Conservation (phyloP, 2,329 filamentous ascomycete genomes). For the Colletotrichum echinochloae region DNA sequence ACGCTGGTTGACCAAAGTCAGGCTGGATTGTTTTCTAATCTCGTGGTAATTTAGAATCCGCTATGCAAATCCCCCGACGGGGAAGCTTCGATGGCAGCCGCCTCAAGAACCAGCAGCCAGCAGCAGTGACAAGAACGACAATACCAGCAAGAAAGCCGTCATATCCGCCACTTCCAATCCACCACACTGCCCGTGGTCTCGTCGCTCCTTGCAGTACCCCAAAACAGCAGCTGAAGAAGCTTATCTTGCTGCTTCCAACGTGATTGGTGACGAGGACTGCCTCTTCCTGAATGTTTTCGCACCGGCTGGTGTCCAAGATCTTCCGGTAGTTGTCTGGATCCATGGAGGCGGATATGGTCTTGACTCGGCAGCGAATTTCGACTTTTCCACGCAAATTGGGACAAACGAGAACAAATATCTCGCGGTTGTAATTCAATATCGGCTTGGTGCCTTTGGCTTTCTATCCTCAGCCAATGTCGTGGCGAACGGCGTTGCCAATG, state of each 20-base stretch:
- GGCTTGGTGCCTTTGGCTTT: constrained; percentile 36
- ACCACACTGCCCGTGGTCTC: constrained; percentile 27
- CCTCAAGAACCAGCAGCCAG: constrained; percentile 4
- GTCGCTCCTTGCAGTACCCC: constrained; percentile 3
- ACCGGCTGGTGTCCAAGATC: constrained; percentile 20
- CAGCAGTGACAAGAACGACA: neutral
- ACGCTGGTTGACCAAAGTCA: neutral
- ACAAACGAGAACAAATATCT: constrained; percentile 27
- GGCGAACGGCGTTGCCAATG: constrained; percentile 37
- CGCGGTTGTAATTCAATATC: constrained; percentile 32
- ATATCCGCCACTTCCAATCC: constrained; percentile 13
- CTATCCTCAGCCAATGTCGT: constrained; percentile 37
- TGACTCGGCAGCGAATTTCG: constrained; percentile 8
- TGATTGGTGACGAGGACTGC: neutral
- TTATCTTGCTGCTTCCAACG: constrained; percentile 4
- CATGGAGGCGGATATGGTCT: constrained; percentile 41
- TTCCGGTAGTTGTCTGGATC: constrained; percentile 40
- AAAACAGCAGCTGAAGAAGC: constrained; percentile 18
- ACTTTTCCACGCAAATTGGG: constrained; percentile 21
- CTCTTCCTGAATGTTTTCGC: constrained; percentile 4
- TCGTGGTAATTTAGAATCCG: constrained; percentile 1
- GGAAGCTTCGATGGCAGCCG: constrained; percentile 22
- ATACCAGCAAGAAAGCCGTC: neutral
- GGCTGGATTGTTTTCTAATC: neutral
- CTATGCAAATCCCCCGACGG: constrained; percentile 24